phyloP scores from a whole-genome alignment of 306 rosid genomes.

The Acmispon strigosus region DNA sequence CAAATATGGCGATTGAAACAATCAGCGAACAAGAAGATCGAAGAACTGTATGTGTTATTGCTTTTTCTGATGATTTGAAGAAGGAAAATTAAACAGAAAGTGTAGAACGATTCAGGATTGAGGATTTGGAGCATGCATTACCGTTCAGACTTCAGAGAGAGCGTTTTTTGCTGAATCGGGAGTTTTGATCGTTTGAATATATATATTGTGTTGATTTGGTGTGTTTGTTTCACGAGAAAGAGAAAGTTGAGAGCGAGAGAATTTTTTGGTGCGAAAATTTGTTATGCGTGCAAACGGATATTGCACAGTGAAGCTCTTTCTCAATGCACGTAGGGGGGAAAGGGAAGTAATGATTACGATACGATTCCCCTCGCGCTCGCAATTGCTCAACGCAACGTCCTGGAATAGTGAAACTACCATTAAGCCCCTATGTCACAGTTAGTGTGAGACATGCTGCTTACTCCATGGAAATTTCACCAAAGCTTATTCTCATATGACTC shows the following conservation, averaged over 20 bases:
- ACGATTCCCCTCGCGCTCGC: neutral
- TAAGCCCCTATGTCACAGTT: neutral
- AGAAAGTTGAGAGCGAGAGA: neutral
- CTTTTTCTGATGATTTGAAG: too few relatives aligned
- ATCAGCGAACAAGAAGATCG: too few relatives aligned
- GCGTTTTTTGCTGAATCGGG: neutral
- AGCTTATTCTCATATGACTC: too few relatives aligned
- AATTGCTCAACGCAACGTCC: too few relatives aligned
- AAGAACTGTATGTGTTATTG: too few relatives aligned
- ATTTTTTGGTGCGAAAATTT: conserved; percentile 20
- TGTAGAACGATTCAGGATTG: too few relatives aligned
- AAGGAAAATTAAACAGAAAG: neutral
- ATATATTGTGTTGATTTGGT: neutral
- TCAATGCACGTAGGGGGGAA: neutral
- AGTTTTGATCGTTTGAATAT: neutral
- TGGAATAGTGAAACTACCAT: neutral
- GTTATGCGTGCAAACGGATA: neutral
- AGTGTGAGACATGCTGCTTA: neutral
- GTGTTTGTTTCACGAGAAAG: conserved; percentile 8
- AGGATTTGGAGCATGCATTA: neutral
- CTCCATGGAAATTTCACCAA: neutral
- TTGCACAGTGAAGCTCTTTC: neutral
- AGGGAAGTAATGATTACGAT: neutral
- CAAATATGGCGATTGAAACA: neutral
- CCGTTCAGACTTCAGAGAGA: neutral